These are phyloP conservation scores for Boletus reticulatus DNA, from an alignment of 768 basidiomycete species.

Conservation along the genomic window DNA sequence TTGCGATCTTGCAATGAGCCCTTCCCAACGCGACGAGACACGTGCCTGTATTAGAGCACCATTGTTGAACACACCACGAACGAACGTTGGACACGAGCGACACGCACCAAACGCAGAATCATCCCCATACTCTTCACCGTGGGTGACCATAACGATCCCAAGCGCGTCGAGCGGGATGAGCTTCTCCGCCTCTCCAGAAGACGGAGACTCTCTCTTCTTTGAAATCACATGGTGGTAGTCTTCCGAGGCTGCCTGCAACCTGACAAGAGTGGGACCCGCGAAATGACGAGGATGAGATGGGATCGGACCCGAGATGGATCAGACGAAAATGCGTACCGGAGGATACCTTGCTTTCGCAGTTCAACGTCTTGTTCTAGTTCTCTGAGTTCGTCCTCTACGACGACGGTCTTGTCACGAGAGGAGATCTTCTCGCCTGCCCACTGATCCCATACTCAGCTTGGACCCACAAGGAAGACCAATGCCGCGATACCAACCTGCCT, in stretches of 20 bases:
- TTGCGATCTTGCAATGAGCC: conserved; percentile 82
- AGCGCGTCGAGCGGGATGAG: conserved; percentile 74
- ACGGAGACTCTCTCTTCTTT: conserved; percentile 72
- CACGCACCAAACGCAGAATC: conserved; percentile 68
- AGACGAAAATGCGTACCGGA: conserved; percentile 49
- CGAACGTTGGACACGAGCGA: conserved; percentile 2
- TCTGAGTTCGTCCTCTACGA: conserved; percentile 69
- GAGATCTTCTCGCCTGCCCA: conserved; percentile 92
- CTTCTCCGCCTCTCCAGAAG: conserved; percentile 62
- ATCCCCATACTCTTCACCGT: conserved; percentile 79
- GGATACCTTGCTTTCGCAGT: conserved; percentile 67
- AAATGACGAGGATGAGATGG: conserved; percentile 1
- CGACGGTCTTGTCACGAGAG: conserved; percentile 73
- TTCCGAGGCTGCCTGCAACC: conserved; percentile 69
- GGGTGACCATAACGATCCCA: conserved; percentile 82
- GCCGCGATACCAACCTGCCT: conserved; percentile 54
- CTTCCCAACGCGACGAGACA: conserved; percentile 74
- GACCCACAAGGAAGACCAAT: background rate
- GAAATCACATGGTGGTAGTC: conserved; percentile 68
- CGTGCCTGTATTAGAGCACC: conserved; percentile 44
- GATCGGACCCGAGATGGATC: background rate
- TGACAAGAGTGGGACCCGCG: conserved; percentile 25
- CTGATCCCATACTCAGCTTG: conserved; percentile 38
- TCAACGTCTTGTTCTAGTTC: conserved; percentile 86
- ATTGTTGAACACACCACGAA: background rate